phyloP scores from a whole-genome alignment of 305 asterid genomes.

The Ruellia speciosa region DNA sequence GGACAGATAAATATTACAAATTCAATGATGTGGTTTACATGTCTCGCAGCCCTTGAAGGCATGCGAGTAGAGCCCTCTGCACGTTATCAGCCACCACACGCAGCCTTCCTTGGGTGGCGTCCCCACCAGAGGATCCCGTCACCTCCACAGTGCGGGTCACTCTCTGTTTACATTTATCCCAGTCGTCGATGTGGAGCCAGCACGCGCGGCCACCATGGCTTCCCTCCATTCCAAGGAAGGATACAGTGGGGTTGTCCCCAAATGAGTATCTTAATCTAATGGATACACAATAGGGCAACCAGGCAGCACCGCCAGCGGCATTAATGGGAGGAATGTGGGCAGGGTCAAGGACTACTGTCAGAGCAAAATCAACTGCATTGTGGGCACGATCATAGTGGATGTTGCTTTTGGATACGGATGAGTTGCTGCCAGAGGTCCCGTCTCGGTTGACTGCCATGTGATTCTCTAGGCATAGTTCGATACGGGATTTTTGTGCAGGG shows the following conservation, averaged over 20 bases:
- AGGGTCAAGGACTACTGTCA: conserved; percentile 91
- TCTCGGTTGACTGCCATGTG: conserved; percentile 63
- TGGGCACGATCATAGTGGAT: conserved; percentile 76
- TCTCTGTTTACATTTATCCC: conserved; percentile 88
- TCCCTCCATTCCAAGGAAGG: conserved; percentile 88
- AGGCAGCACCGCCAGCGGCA: conserved; percentile 99
- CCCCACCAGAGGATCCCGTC: conserved; percentile 59
- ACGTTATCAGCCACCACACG: conserved; percentile 77
- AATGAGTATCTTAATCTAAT: conserved; percentile 73
- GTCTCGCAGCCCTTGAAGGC: conserved; percentile 82
- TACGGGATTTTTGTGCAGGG: conserved; percentile 89
- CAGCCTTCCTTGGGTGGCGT: conserved; percentile 73
- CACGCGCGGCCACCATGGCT: conserved; percentile 98
- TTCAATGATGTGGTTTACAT: conserved; percentile 8
- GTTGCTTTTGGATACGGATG: conserved; percentile 69
- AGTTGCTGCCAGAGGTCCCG: conserved; percentile 43
- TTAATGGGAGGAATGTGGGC: conserved; percentile 80
- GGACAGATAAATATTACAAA: too few relatives aligned
- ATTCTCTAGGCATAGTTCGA: conserved; percentile 89
- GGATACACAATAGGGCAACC: conserved; percentile 95
- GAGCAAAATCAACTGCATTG: conserved; percentile 81
- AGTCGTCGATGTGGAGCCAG: conserved; percentile 74
- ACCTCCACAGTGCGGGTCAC: conserved; percentile 58
- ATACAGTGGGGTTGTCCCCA: conserved; percentile 60
- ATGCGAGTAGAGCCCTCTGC: conserved; percentile 64